These are phyloP conservation scores for Parafenestella ontariensis DNA, from an alignment of 2,329 filamentous ascomycete genomes.

Conservation along the genomic window DNA sequence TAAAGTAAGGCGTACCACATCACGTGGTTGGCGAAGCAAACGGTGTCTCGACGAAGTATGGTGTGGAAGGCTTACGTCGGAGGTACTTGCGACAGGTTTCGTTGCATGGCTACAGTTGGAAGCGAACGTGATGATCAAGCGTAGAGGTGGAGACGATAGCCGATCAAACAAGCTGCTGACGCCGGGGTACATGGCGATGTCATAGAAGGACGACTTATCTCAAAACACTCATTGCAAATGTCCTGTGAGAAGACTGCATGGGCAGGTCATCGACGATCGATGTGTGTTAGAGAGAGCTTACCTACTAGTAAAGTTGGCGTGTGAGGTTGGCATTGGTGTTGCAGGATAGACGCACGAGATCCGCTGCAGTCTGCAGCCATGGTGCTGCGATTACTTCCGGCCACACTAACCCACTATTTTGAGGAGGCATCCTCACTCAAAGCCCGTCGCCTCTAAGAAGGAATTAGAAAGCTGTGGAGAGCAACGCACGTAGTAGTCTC, in stretches of 20 bases:
- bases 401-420: not conserved
- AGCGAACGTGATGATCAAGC: slow-evolving; percentile 28
- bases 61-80: not conserved
- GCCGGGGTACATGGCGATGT: not conserved
- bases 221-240: not conserved
- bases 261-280: not conserved
- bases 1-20: not conserved
- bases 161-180: not conserved
- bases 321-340: not conserved
- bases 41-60: not conserved
- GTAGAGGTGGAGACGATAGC: not conserved
- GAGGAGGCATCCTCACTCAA: not conserved
- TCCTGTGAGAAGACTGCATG: not conserved
- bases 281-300: not conserved
- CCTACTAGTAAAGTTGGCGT: not conserved
- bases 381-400: not conserved
- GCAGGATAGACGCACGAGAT: not conserved
- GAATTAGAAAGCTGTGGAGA: not conserved
- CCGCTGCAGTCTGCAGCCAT: not conserved
- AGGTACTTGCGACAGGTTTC: not conserved
- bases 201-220: not conserved
- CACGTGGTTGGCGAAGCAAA: not conserved
- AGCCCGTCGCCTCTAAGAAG: no score
- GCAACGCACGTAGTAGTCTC: not conserved
- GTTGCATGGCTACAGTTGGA: not conserved